phyloP scores from a whole-genome alignment of 164 flowering plant species.

The Taxillus chinensis region DNA sequence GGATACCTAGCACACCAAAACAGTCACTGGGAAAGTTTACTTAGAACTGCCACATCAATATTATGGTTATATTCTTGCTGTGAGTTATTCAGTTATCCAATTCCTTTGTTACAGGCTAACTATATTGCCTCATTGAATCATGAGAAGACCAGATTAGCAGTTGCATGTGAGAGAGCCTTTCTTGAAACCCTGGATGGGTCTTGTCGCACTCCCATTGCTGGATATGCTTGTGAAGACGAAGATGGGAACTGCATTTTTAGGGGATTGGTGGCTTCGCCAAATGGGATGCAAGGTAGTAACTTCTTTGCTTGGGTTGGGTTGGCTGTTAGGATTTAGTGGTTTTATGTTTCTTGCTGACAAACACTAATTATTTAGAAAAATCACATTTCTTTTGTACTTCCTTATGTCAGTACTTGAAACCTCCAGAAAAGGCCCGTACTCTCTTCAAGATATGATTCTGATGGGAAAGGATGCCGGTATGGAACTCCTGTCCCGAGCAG shows the following conservation, averaged over 20 bases:
- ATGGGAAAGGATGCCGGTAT: conserved; percentile 96
- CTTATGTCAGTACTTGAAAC: conserved; percentile 77
- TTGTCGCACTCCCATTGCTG: conserved; percentile 97
- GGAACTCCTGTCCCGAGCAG: conserved; percentile 75
- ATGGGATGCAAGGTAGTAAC: conserved; percentile 70
- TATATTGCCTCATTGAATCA: conserved; percentile 81
- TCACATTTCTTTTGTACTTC: not conserved
- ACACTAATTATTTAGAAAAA: not conserved
- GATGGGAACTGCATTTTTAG: conserved; percentile 73
- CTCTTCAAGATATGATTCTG: conserved; percentile 61
- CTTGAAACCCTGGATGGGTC: conserved; percentile 85
- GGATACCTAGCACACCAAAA: no score
- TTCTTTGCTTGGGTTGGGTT: not conserved
- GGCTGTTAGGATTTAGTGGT: not conserved
- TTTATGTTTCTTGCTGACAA: not conserved
- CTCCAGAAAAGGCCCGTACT: conserved; percentile 64
- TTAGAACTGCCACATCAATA: no score
- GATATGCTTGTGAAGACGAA: conserved; percentile 62
- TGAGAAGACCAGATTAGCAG: conserved; percentile 90
- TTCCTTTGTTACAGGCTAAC: conserved; percentile 35
- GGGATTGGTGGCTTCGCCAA: conserved; percentile 95
- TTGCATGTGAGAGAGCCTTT: conserved; percentile 90
- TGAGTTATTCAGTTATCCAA: no score
- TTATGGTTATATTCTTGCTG: no score
- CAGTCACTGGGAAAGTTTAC: no score